These are phyloP conservation scores for Drechmeria coniospora DNA, from an alignment of 2,329 filamentous ascomycete species.

Conservation along the genomic window DNA sequence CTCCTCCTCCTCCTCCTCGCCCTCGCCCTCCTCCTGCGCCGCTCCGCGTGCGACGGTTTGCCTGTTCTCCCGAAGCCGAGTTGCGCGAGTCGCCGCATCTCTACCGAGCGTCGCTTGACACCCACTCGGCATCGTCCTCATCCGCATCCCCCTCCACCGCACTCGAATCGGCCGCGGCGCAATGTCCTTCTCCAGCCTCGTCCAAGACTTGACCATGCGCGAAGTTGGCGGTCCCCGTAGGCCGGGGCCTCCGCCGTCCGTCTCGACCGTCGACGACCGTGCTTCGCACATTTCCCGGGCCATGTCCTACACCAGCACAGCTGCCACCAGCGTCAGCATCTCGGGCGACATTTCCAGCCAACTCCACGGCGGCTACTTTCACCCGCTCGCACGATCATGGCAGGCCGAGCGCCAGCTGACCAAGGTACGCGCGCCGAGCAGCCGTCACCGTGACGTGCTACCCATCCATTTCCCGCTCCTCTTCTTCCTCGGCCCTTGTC, in stretches of 20 bases:
- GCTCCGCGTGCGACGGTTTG: too few species aligned
- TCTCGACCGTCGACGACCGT: constrained; percentile 43
- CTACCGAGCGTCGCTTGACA: too few species aligned
- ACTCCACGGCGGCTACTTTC: constrained; percentile 68
- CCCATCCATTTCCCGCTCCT: too few species aligned
- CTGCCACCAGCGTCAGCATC: constrained; percentile 54
- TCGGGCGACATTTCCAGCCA: constrained; percentile 67
- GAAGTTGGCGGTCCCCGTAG: constrained; percentile 34
- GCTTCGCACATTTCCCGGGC: constrained; percentile 46
- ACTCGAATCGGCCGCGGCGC: constrained; percentile 2
- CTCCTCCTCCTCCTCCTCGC: too few species aligned
- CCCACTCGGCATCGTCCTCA: neutral
- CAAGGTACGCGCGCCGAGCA: constrained; percentile 41
- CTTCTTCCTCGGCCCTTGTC: neutral
- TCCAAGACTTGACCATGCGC: constrained; percentile 47
- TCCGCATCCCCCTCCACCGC: too few species aligned
- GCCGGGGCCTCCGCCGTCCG: constrained; percentile 27
- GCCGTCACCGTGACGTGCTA: too few species aligned
- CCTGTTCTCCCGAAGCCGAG: too few species aligned
- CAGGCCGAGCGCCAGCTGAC: constrained; percentile 74
- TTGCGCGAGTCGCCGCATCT: too few species aligned
- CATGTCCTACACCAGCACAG: constrained; percentile 51
- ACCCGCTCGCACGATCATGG: constrained; percentile 66
- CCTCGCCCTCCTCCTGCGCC: too few species aligned
- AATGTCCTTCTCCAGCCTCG: constrained; percentile 55